A percentile compares a stretch with the other conserved stretches of the same genome.
Evolutionary conservation across 495 filamentous ascomycete species (phyloP).

Genomic region (Aspergillus sparsus): DNA sequence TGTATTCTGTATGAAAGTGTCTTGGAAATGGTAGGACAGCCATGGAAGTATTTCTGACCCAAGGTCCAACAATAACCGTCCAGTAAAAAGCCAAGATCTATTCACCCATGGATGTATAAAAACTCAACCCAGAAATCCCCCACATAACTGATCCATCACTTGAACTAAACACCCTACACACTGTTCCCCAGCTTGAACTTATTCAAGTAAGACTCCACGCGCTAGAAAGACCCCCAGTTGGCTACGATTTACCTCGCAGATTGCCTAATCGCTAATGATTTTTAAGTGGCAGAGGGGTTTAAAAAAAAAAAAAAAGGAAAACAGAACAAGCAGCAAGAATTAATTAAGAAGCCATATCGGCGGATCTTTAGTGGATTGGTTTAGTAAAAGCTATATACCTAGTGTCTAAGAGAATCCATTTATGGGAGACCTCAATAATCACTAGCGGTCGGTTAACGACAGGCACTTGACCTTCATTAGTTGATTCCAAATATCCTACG

Average conservation of each 20-base stretch:
- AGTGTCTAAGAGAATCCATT: no score
- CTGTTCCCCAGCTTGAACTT: neutral
- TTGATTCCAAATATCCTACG: no score
- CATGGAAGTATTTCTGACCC: neutral
- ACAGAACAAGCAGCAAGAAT: neutral
- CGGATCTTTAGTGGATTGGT: no score
- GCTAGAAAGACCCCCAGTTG: conserved; percentile 6
- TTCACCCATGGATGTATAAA: conserved; percentile 1
- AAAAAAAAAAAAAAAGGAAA: neutral
- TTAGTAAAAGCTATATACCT: no score
- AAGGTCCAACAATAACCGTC: neutral
- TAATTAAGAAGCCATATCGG: no score
- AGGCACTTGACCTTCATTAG: no score
- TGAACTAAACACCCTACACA: neutral
- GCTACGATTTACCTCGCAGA: conserved; percentile 10
- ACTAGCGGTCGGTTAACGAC: neutral
- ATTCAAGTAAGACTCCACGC: neutral
- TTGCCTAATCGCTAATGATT: neutral
- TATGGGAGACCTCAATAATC: neutral
- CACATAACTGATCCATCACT: conserved; percentile 1
- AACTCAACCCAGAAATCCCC: conserved; percentile 3
- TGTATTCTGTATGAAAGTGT: neutral
- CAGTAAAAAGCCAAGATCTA: neutral
- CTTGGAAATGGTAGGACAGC: neutral
- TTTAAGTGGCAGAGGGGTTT: neutral